These are phyloP conservation scores for Trichophyton verrucosum DNA, from an alignment of 2,329 filamentous ascomycete genomes.

Conservation along the genomic window DNA sequence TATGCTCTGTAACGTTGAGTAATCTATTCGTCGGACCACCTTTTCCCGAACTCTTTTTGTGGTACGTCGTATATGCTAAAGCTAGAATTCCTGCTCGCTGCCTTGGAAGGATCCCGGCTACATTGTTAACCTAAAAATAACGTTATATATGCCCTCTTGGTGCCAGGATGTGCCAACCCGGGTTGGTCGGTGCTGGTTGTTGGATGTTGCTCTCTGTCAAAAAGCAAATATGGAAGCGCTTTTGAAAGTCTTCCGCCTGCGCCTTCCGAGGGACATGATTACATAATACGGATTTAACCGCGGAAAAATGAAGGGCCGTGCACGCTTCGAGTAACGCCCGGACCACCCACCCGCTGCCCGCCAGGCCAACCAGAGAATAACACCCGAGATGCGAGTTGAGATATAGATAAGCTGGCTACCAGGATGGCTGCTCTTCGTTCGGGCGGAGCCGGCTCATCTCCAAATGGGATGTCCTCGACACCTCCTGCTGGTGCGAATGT, in stretches of 20 bases:
- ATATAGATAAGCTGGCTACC: background rate
- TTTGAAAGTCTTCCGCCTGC: background rate
- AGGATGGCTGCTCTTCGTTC: slow-evolving; percentile 6
- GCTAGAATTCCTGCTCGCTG: background rate
- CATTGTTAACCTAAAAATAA: background rate
- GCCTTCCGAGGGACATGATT: background rate
- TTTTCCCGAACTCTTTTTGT: background rate
- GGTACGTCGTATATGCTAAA: background rate
- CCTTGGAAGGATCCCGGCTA: background rate
- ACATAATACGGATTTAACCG: background rate
- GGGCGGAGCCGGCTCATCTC: background rate
- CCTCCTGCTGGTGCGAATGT: slow-evolving; percentile 1
- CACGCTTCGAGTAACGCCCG: background rate
- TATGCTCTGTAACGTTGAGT: background rate
- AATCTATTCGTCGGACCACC: background rate
- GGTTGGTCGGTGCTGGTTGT: background rate
- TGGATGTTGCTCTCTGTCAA: background rate
- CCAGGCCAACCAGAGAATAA: background rate
- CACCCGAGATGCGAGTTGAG: background rate
- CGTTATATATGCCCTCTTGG: background rate
- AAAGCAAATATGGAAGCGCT: background rate
- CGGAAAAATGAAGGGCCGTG: background rate
- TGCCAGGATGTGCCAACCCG: background rate
- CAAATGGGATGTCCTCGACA: slow-evolving; percentile 8
- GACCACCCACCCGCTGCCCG: no score